These are phyloP conservation scores for Citrus unshiu DNA, from an alignment of 345 rosid genomes.

Conservation along the genomic window DNA sequence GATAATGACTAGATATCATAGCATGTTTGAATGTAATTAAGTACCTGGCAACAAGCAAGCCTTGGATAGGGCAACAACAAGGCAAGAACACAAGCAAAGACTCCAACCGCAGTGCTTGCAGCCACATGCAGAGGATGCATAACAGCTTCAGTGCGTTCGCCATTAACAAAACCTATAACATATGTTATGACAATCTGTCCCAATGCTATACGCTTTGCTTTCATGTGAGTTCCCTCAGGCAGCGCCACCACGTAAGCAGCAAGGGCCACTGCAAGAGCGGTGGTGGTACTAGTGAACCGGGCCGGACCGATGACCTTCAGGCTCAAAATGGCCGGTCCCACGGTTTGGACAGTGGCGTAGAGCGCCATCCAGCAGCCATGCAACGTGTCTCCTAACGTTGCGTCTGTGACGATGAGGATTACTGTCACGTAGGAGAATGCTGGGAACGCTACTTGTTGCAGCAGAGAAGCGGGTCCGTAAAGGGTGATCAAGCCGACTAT, in stretches of 20 bases:
- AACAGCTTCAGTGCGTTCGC: constrained; percentile 46
- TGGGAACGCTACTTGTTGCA: constrained; percentile 50
- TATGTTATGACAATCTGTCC: constrained; percentile 78
- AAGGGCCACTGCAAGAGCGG: constrained; percentile 55
- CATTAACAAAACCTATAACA: constrained; percentile 53
- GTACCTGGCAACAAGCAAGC: constrained; percentile 68
- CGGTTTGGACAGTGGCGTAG: constrained; percentile 65
- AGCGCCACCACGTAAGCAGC: constrained; percentile 59
- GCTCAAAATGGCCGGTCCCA: constrained; percentile 64
- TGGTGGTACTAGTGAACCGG: constrained; percentile 43
- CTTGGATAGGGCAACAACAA: constrained; percentile 74
- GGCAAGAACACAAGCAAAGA: constrained; percentile 64
- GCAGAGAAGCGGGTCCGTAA: constrained; percentile 55
- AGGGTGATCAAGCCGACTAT: constrained; percentile 64
- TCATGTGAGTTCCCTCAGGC: constrained; percentile 55
- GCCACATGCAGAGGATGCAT: constrained; percentile 80
- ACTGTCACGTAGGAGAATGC: constrained; percentile 78
- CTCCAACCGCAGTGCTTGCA: constrained; percentile 77
- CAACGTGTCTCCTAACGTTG: constrained; percentile 70
- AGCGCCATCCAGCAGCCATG: constrained; percentile 72
- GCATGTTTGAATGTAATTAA: not conserved
- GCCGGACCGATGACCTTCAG: constrained; percentile 66
- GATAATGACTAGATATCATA: not conserved
- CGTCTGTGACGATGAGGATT: constrained; percentile 62
- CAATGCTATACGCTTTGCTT: constrained; percentile 69